These are phyloP conservation scores for Epichloe gansuensis DNA, from an alignment of 2,329 filamentous ascomycete species.

Conservation along the genomic window DNA sequence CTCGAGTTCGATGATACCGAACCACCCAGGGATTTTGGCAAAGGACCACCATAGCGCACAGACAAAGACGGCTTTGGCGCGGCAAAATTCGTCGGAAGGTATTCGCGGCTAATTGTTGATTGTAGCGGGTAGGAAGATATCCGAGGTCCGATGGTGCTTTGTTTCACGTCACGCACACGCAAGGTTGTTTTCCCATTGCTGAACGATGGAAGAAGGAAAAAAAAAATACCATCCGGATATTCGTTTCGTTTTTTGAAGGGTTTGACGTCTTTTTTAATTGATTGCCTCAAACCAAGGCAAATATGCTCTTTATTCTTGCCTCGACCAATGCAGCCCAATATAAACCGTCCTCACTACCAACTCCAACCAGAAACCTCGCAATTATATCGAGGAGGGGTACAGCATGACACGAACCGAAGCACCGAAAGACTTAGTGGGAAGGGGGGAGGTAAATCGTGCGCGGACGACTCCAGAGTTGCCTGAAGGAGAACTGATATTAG, in stretches of 20 bases:
- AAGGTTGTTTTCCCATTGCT: not conserved
- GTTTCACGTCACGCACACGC: conserved; percentile 3
- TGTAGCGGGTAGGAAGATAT: not conserved
- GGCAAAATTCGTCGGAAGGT: not conserved
- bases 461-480: conserved; percentile 97
- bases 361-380: conserved; percentile 38
- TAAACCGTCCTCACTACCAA: conserved; percentile 51
- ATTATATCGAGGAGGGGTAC: conserved; percentile 96
- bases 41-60: not conserved
- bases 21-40: not conserved
- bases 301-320: conserved; percentile 41
- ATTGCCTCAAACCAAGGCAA: conserved; percentile 40
- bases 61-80: not conserved
- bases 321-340: conserved; percentile 46
- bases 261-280: conserved; percentile 40
- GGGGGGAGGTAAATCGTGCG: conserved; percentile 92
- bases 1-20: not conserved
- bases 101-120: not conserved
- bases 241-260: conserved; percentile 12
- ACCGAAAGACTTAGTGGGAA: conserved; percentile 93
- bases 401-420: conserved; percentile 94
- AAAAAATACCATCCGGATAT: not conserved
- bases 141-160: not conserved
- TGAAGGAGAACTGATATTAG: conserved; percentile 21
- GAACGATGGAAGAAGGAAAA: not conserved